phyloP scores from a whole-genome alignment of 106 monocot species.

The Dactylorhiza incarnata region DNA sequence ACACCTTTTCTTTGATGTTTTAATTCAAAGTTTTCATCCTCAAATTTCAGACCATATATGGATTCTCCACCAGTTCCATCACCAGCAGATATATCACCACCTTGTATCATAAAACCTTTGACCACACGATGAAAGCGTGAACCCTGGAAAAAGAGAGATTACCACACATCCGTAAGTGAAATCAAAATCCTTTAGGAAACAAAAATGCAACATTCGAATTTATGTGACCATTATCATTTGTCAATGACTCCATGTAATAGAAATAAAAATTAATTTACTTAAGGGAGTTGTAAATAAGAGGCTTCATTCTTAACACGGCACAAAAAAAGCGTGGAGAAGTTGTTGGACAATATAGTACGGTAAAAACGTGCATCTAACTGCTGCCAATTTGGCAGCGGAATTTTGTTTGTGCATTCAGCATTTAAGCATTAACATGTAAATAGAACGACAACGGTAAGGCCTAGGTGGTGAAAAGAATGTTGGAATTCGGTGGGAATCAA shows the following conservation, averaged over 20 bases:
- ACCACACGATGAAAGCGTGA: conserved; percentile 70
- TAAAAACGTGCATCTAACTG: background rate
- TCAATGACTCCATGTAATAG: background rate
- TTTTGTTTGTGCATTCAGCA: background rate
- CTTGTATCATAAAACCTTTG: conserved; percentile 92
- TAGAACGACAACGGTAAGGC: background rate
- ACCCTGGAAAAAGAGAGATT: conserved; percentile 33
- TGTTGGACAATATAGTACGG: background rate
- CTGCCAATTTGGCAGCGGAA: background rate
- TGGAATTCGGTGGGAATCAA: no score
- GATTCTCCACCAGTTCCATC: conserved; percentile 94
- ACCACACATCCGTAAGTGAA: background rate
- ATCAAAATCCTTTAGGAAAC: background rate
- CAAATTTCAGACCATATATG: conserved; percentile 80
- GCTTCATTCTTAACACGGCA: background rate
- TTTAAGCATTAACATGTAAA: background rate
- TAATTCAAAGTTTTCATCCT: conserved; percentile 73
- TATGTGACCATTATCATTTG: background rate
- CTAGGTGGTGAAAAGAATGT: no score
- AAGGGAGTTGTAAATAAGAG: background rate
- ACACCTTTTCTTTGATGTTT: conserved; percentile 93
- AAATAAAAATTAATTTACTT: background rate
- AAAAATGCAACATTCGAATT: background rate
- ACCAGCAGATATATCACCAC: conserved; percentile 80
- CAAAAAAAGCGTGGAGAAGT: background rate